A percentile compares a stretch with the other conserved stretches of the same genome.
These are phyloP conservation scores for Geotrichum ghanense DNA, from an alignment of 805 yeast genomes.

Conservation along the genomic window DNA sequence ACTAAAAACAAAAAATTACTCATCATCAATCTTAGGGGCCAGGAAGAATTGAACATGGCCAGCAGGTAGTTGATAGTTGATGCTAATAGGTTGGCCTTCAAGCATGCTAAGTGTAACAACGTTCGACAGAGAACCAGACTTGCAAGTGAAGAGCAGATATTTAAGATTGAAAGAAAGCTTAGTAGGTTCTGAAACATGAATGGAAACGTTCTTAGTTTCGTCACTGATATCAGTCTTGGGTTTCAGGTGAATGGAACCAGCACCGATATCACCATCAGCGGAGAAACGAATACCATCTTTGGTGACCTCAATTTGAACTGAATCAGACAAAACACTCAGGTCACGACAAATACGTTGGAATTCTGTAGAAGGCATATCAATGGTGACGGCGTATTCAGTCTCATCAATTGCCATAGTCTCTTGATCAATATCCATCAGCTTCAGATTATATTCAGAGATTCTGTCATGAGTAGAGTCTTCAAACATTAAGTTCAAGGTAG, in stretches of 20 bases:
- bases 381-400: conserved; percentile 76
- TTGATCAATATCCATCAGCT: conserved; percentile 92
- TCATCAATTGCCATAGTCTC: conserved; percentile 91
- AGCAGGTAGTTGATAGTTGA: conserved; percentile 82
- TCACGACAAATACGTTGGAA: conserved; percentile 86
- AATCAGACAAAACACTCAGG: conserved; percentile 75
- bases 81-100: conserved; percentile 85
- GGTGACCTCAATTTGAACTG: conserved; percentile 73
- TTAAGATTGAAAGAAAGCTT: conserved; percentile 84
- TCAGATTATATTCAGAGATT: conserved; percentile 81
- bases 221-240: conserved; percentile 74
- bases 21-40: conserved; percentile 97
- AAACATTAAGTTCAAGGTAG: conserved; percentile 64
- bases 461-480: conserved; percentile 89
- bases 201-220: conserved; percentile 49
- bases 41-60: conserved; percentile 92
- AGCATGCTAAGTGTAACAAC: conserved; percentile 78
- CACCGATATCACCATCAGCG: conserved; percentile 86
- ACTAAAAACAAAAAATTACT: conserved; percentile 36
- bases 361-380: conserved; percentile 79
- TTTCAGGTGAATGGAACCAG: conserved; percentile 76
- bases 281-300: conserved; percentile 86
- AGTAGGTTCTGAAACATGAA: conserved; percentile 77
- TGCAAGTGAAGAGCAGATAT: conserved; percentile 82
- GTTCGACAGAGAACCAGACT: conserved; percentile 70